Evolutionary conservation across 2,329 filamentous ascomycete species (phyloP).

Genomic region (Microdochium paspali): DNA sequence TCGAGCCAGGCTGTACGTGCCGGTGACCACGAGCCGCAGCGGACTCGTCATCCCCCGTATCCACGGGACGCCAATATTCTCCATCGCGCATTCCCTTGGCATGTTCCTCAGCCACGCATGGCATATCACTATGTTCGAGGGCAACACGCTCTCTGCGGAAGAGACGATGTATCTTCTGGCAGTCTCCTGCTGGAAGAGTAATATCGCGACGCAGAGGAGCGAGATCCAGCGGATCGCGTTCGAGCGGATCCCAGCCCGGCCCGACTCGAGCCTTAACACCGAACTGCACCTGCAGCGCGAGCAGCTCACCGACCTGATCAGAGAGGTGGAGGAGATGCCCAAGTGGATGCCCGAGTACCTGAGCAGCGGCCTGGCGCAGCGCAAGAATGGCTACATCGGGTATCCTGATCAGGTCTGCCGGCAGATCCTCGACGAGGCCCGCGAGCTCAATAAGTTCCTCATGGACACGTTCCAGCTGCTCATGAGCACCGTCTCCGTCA

Average conservation of each 20-base stretch:
- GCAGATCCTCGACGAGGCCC: background rate
- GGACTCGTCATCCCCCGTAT: background rate
- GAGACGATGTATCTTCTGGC: background rate
- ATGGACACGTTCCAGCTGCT: constrained; percentile 1
- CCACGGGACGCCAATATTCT: background rate
- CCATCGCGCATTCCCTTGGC: background rate
- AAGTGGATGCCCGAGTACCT: background rate
- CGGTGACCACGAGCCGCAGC: background rate
- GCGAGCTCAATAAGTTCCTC: background rate
- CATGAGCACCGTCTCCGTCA: background rate
- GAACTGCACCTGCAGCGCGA: background rate
- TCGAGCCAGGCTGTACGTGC: background rate
- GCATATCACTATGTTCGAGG: background rate
- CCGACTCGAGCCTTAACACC: background rate
- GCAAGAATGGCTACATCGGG: background rate
- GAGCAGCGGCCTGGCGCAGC: background rate
- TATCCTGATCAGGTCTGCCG: background rate
- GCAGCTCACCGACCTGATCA: background rate
- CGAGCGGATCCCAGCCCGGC: background rate
- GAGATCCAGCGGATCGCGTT: background rate
- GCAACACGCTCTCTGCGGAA: background rate
- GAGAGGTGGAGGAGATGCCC: background rate
- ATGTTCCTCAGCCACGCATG: background rate
- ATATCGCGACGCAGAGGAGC: background rate
- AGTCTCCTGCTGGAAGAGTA: background rate